Evolutionary conservation across 2,329 filamentous ascomycete genomes (phyloP), one percentile per base, ranked within the genome.

Genomic region (Parastagonospora nodorum): DNA sequence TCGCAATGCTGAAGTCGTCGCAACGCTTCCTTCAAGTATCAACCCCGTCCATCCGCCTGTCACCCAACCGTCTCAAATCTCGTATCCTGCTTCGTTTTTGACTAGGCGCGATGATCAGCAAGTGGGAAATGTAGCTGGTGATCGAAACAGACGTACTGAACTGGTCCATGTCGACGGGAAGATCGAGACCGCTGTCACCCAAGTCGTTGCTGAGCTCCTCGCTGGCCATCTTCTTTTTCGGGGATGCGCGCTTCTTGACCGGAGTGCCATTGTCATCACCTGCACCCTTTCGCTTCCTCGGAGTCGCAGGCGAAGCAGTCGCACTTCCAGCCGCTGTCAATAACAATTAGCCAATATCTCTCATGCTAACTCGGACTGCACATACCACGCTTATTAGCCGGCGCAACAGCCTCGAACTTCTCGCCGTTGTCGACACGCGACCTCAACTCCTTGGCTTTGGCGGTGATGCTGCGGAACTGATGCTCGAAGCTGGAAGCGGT

Each of bases 371-470:
- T n/a, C n/a, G n/a, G n/a, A n/a, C n/a, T n/a, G n/a, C n/a, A n/a
- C n/a, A n/a, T n/a, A n/a, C n/a, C n/a, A n/a, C n/a, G n/a, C n/a
- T n/a, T n/a, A n/a, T n/a, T n/a, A 10, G 24, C 11, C 1, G 66
- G 55, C 8, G 14, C n/a, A 7, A 71, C 64, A 0, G 67, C 31
- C 12, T 42, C 24, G 38, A 72, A 70, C 1, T 38, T 30, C 40
- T 70, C 67, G 36, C 63, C 68, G 2, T 33, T 27, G 2, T 66
- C 63, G 4, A 58, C 37, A 10, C 64, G 64, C n/a, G 45, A 45
- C 47, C 67, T 69, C 12, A 72, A 52, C 27, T 71, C 67, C 46
- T 62, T 66, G 32, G 67, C 62, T 42, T 61, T 65, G 33, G 60
- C 47, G 1, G 51, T 29, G 14, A 70, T 47, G 2, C 58, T 30